phyloP scores from a whole-genome alignment of 129 eudicot genomes.

The Chrysanthemum makinoi region DNA sequence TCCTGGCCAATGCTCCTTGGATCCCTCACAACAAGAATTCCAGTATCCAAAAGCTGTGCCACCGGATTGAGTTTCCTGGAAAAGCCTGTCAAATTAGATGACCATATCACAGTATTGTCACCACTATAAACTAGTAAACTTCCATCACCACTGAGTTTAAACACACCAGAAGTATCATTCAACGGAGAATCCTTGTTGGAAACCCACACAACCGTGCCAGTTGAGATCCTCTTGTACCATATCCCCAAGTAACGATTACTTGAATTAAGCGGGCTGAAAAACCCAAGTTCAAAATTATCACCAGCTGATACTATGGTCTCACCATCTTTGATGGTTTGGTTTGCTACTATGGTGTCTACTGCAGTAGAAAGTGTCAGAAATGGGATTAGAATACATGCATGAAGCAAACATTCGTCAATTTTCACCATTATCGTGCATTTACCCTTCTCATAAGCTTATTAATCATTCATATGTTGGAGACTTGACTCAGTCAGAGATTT shows the following conservation, averaged over 20 bases:
- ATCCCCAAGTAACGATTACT: constrained; percentile 29
- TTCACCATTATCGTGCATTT: too few relatives aligned
- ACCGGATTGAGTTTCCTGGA: neutral
- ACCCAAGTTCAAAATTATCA: constrained; percentile 24
- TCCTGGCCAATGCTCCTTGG: neutral
- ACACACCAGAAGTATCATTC: neutral
- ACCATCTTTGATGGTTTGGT: constrained; percentile 9
- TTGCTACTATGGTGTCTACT: neutral
- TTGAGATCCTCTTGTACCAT: constrained; percentile 38
- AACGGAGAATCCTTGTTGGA: constrained; percentile 23
- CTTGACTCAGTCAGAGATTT: too few relatives aligned
- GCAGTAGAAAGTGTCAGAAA: neutral
- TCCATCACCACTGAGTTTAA: constrained; percentile 16
- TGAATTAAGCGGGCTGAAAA: constrained; percentile 24
- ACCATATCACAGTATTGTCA: neutral
- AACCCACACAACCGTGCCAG: constrained; percentile 26
- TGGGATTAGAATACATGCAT: too few relatives aligned
- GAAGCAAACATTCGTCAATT: too few relatives aligned
- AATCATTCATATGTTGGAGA: too few relatives aligned
- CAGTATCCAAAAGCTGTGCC: constrained; percentile 18
- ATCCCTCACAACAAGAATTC: constrained; percentile 23
- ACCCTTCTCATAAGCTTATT: too few relatives aligned
- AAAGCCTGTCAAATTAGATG: constrained; percentile 4
- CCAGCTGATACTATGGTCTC: constrained; percentile 25
- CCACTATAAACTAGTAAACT: constrained; percentile 11